Conservation (phyloP, 108 stramenopile species). For the Pseudonitzschia delicatissima region DNA sequence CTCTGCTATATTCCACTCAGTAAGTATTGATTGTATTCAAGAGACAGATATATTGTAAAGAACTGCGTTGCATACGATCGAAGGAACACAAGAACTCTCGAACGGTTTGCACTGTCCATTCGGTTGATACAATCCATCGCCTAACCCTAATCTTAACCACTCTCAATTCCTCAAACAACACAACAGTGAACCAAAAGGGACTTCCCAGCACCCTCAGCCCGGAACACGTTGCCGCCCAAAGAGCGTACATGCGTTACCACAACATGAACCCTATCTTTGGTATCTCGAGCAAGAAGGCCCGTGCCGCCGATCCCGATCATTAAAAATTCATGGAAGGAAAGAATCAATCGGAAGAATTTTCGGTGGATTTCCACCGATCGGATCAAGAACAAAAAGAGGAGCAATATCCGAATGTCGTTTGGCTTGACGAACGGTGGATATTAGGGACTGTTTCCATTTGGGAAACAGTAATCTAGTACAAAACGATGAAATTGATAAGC, state of each 20-base stretch:
- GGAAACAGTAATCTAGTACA: too few relatives aligned
- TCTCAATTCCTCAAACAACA: neutral
- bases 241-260: constrained; percentile 93
- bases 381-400: too few relatives aligned
- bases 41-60: too few relatives aligned
- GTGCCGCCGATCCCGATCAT: constrained; percentile 45
- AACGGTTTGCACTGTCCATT: neutral
- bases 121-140: neutral
- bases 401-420: too few relatives aligned
- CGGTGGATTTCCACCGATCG: too few relatives aligned
- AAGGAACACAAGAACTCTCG: neutral
- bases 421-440: too few relatives aligned
- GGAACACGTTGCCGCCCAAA: constrained; percentile 78
- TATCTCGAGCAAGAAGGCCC: constrained; percentile 65
- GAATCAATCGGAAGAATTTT: too few relatives aligned
- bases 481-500: too few relatives aligned
- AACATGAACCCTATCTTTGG: constrained; percentile 91
- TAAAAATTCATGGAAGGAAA: too few relatives aligned
- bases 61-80: neutral
- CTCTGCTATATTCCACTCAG: constrained; percentile 72
- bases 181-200: constrained; percentile 37
- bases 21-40: constrained; percentile 55
- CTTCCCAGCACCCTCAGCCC: constrained; percentile 79
- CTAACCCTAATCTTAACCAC: neutral
- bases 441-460: too few relatives aligned